Conservation (phyloP, 176 grass and related monocot species). For the Phoenix roebelenii region DNA sequence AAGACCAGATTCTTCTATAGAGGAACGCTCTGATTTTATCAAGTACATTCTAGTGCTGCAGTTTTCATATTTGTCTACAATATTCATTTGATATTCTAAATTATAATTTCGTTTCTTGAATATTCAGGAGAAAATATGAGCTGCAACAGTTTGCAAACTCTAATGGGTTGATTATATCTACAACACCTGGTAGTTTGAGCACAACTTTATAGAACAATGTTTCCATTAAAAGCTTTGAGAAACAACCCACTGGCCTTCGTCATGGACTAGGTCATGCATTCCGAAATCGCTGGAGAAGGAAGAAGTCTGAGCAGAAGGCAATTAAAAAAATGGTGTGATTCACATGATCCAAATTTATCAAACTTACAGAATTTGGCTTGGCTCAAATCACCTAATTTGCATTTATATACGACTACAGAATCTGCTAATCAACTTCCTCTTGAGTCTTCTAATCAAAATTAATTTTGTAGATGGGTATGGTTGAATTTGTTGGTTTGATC, state of each 20-base stretch:
- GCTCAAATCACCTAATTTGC: neutral
- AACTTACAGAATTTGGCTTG: no score
- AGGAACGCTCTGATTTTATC: conserved; percentile 72
- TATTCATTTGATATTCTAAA: no score
- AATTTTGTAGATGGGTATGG: conserved; percentile 71
- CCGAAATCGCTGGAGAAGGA: conserved; percentile 83
- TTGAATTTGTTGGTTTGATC: conserved; percentile 90
- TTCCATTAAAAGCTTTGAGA: conserved; percentile 30
- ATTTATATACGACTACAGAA: no score
- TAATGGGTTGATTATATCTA: conserved; percentile 1
- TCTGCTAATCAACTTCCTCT: neutral
- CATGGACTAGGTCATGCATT: conserved; percentile 58
- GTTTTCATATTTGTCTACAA: neutral
- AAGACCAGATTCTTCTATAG: conserved; percentile 60
- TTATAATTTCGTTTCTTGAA: neutral
- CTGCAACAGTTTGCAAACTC: conserved; percentile 48
- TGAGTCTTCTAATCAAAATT: neutral
- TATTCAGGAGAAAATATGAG: conserved; percentile 83
- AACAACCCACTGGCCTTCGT: conserved; percentile 41
- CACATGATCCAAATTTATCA: neutral
- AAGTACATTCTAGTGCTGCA: conserved; percentile 24
- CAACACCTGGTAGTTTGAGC: neutral
- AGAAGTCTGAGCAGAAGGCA: conserved; percentile 56
- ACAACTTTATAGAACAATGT: neutral
- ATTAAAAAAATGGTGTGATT: conserved; percentile 49